Base-by-base conservation (phyloP, 441 rosid genomes). In the Eruca vesicaria region DNA sequence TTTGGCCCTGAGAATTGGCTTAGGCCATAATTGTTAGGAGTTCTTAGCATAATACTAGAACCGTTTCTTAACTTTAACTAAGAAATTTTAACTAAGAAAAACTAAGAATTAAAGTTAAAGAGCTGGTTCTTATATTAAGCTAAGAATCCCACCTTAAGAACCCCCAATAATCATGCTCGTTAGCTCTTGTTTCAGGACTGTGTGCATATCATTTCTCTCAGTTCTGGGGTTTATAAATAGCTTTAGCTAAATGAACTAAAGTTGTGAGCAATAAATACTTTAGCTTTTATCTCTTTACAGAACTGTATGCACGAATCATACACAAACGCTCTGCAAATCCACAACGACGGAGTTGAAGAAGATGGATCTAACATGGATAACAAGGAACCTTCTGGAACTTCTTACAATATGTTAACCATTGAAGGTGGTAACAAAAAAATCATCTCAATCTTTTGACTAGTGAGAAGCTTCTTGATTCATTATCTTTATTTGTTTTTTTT, bases 291-390 rank as follows among this genome's bases (percentile, higher is more conserved):
- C 26, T 61, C 14, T 7, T 18, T 62, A 11, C 67, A 63, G 67
- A 28, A 63, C 19, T 88, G 96, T 80, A 75, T 94, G 78, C 94
- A 88, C 20, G 93, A 89, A 75, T 87, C 96, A 9, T 94, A 84
- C 71, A 79, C 88, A 77, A 82, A 73, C 83, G 72, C 97, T 36
- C 77, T 95, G 68, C 89, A 86, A 6, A 86, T 92, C 56, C 90
- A 86, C 59, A 80, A 69, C 73, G 92, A 87, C 28, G 90, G 82
- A 74, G 86, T 82, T 63, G 97, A 88, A 67, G 94, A 87, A 55
- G 97, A 84, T 63, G 86, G 85, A 31, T 74, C 93, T 53, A 80
- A 81, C 84, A 80, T 89, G 60, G 94, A 91, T 57, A 86, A 90
- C 73, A 68, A 69, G 50, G 88, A 78, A 7, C 68, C 86, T 66